Evolutionary conservation across 1,284 basidiomycete species (phyloP).

Genomic region (Clitocybe nebularis): DNA sequence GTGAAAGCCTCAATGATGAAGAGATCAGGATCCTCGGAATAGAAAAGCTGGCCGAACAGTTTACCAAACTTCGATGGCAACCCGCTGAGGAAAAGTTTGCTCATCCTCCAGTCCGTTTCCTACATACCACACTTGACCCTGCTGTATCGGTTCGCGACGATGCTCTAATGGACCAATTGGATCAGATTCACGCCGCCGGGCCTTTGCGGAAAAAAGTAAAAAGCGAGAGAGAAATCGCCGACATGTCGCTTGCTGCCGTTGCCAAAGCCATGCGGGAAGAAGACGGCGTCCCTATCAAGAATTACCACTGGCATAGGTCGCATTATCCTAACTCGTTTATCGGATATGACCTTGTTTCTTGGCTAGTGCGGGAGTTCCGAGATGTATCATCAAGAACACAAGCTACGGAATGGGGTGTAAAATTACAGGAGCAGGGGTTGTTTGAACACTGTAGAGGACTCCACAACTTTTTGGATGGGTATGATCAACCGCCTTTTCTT

Average conservation of each 20-base stretch:
- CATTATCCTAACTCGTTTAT: constrained; percentile 79
- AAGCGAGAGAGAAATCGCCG: constrained; percentile 65
- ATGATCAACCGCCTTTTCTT: constrained; percentile 20
- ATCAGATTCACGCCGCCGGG: constrained; percentile 72
- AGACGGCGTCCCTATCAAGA: constrained; percentile 72
- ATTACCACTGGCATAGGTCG: constrained; percentile 70
- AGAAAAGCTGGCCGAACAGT: constrained; percentile 87
- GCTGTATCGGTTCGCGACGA: constrained; percentile 77
- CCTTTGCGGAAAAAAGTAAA: constrained; percentile 75
- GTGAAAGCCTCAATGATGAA: constrained; percentile 78
- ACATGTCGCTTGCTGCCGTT: constrained; percentile 56
- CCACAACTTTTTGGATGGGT: constrained; percentile 86
- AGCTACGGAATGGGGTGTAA: constrained; percentile 75
- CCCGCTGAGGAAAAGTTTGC: constrained; percentile 52
- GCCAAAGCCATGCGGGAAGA: constrained; percentile 80
- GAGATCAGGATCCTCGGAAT: constrained; percentile 88
- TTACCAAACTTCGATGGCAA: constrained; percentile 79
- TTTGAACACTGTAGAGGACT: constrained; percentile 78
- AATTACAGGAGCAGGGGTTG: constrained; percentile 72
- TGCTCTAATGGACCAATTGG: constrained; percentile 70
- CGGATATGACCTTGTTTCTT: constrained; percentile 82
- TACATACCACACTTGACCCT: constrained; percentile 81
- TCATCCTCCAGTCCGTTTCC: constrained; percentile 58
- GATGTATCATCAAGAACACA: constrained; percentile 80
- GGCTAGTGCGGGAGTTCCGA: constrained; percentile 82